Conservation (phyloP, 2,329 filamentous ascomycete genomes). For the Thielaviopsis populi region DNA sequence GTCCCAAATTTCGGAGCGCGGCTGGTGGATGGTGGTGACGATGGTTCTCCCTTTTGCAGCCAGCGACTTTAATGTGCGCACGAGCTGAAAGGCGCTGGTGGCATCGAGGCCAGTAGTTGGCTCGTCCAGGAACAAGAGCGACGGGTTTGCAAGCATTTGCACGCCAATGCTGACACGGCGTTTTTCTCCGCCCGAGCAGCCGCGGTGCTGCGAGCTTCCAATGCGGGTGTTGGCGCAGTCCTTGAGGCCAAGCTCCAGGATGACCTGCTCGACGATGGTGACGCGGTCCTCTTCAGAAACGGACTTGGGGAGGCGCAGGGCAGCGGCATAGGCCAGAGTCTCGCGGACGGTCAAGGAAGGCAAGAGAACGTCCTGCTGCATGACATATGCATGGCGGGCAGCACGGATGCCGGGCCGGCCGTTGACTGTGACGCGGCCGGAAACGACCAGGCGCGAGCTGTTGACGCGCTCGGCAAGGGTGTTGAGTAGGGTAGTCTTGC, state of each 20-base stretch:
- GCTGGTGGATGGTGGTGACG: slow-evolving; percentile 62
- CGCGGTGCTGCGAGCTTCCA: slow-evolving; percentile 54
- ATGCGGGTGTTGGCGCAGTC: slow-evolving; percentile 64
- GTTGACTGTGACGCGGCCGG: slow-evolving; percentile 48
- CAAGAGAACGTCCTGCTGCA: slow-evolving; percentile 61
- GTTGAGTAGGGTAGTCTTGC: slow-evolving; percentile 59
- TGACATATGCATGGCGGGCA: slow-evolving; percentile 53
- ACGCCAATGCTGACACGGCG: slow-evolving; percentile 62
- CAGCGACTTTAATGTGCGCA: slow-evolving; percentile 53
- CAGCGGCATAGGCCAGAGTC: slow-evolving; percentile 57
- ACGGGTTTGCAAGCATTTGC: slow-evolving; percentile 64
- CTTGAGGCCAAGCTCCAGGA: slow-evolving; percentile 59
- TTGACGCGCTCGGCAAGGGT: slow-evolving; percentile 54
- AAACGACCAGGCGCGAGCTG: slow-evolving; percentile 35
- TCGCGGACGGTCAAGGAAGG: slow-evolving; percentile 62
- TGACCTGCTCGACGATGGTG: slow-evolving; percentile 58
- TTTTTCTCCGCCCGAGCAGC: slow-evolving; percentile 68
- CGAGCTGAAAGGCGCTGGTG: slow-evolving; percentile 59
- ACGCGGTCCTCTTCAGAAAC: slow-evolving; percentile 43
- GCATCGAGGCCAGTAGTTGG: slow-evolving; percentile 66
- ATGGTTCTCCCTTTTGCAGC: slow-evolving; percentile 55
- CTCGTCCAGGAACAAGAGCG: slow-evolving; percentile 63
- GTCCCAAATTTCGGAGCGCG: slow-evolving; percentile 64
- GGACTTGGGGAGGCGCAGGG: slow-evolving; percentile 51
- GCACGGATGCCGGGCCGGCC: slow-evolving; percentile 36